These are phyloP conservation scores for Helichrysum umbraculigerum DNA, from an alignment of 129 eudicot genomes.

Conservation along the genomic window DNA sequence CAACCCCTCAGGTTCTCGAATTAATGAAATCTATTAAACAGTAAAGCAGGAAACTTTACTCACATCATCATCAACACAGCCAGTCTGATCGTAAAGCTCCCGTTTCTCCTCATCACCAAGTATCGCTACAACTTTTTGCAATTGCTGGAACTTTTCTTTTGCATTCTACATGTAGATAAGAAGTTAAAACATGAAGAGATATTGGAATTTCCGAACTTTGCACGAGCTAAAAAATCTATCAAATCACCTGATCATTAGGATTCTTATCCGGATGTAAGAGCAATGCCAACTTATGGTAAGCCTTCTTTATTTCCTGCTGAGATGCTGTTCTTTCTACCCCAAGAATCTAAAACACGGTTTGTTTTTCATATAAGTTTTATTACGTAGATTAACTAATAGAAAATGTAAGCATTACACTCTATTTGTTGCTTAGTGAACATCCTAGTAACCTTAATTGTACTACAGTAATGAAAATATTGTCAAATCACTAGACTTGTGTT, in stretches of 20 bases:
- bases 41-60: constrained; percentile 25
- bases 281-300: constrained; percentile 76
- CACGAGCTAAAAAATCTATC: not conserved
- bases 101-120: constrained; percentile 89
- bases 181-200: not conserved
- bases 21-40: not conserved
- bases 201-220: not conserved
- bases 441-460: no score
- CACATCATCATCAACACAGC: constrained; percentile 76
- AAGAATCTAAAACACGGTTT: constrained; percentile 48
- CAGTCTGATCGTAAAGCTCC: constrained; percentile 80
- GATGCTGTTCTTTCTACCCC: constrained; percentile 75
- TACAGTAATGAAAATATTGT: no score
- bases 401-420: not conserved
- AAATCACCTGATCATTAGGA: constrained; percentile 65
- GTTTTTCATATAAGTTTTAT: not conserved
- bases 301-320: constrained; percentile 78
- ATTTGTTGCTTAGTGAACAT: no score
- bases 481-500: no score
- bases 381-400: no score
- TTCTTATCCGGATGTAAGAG: constrained; percentile 88
- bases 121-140: constrained; percentile 78
- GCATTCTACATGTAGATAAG: constrained; percentile 48
- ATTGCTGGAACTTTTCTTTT: constrained; percentile 78
- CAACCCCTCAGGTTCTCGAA: not conserved